Conservation (phyloP, 2,329 filamentous ascomycete species). For the Nakataea oryzae region DNA sequence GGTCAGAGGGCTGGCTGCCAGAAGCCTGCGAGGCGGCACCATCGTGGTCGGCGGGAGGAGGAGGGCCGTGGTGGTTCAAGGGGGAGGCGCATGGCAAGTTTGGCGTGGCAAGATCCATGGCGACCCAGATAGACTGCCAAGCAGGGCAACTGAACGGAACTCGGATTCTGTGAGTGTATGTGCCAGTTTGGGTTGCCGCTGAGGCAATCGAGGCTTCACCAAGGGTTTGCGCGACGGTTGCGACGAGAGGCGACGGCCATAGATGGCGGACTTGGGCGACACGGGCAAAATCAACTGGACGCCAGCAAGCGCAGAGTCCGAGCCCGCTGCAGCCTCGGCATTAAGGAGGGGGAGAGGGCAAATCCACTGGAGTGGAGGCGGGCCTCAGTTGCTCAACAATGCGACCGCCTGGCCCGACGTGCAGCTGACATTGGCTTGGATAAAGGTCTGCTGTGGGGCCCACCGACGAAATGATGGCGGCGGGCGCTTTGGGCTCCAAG, state of each 20-base stretch:
- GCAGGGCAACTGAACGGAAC: not conserved
- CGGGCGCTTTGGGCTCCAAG: not conserved
- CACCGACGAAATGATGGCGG: not conserved
- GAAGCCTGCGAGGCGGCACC: conserved; percentile 25
- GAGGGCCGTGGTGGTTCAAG: conserved; percentile 5
- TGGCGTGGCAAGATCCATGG: conserved; percentile 8
- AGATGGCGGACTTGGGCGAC: not conserved
- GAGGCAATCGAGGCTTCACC: not conserved
- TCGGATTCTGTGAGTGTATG: not conserved
- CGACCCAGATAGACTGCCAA: not conserved
- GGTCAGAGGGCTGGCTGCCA: conserved; percentile 24
- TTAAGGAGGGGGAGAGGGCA: not conserved
- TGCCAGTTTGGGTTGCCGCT: not conserved
- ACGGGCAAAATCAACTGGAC: not conserved
- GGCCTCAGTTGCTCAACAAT: not conserved
- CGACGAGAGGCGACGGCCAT: not conserved
- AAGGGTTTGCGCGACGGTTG: no score
- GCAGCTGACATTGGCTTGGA: not conserved
- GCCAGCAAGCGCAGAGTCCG: not conserved
- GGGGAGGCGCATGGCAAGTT: conserved; percentile 11
- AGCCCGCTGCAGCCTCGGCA: not conserved
- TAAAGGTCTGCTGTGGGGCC: not conserved
- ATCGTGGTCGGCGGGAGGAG: conserved; percentile 19
- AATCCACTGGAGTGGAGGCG: not conserved
- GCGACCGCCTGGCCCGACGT: not conserved